Base-by-base conservation (phyloP, 2,329 filamentous ascomycete genomes). In the Colletotrichum truncatum region DNA sequence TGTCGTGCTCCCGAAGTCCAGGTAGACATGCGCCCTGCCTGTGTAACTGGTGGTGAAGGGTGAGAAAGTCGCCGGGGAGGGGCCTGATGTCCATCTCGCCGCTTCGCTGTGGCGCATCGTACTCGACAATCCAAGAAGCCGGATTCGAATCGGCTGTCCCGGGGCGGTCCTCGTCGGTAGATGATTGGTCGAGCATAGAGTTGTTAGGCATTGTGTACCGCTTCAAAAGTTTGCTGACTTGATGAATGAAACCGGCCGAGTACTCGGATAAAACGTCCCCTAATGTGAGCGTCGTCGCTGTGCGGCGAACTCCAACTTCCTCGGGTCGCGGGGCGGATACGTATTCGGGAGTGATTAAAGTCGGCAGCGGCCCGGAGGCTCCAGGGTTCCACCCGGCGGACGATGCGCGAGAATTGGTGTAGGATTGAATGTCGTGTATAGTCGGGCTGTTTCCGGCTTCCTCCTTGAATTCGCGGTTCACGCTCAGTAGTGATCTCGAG, bases 31-130 rank as follows among this genome's bases (percentile, higher is more conserved):
- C 45, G 32, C 68, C 45, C n/a, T 67, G 64, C 4, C 54, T 12
- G 0, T 25, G 34, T 9, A 70, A 36, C 4, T 73, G 66, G 1
- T 69, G 45, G 11, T 73, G 72, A 16, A 79, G 67, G n/a, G 70
- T 76, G 6, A 87, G 73, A 36, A 85, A 84, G 67, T 87, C 84
- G 18, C 85, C 84, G 0, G 85, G 82, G 4, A 87, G 70, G 4
- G 80, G 76, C 6, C 67, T 59, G 12, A 72, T 70, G 23, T 66
- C 66, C 6, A 58, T 62, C 18, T 63, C 49, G 12, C 63, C 64
- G 11, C 34, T 58, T 14, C 57, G 34, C 10, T 54, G 63, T 1
- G 75, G 73, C 4, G 73, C 71, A 12, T 74, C 70, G 0, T 69
- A 64, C 16, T 78, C 76, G 49, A 72, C 70, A 12, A 73, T 65